Conservation (phyloP, 306 rosid genomes). For the Prunus davidiana region DNA sequence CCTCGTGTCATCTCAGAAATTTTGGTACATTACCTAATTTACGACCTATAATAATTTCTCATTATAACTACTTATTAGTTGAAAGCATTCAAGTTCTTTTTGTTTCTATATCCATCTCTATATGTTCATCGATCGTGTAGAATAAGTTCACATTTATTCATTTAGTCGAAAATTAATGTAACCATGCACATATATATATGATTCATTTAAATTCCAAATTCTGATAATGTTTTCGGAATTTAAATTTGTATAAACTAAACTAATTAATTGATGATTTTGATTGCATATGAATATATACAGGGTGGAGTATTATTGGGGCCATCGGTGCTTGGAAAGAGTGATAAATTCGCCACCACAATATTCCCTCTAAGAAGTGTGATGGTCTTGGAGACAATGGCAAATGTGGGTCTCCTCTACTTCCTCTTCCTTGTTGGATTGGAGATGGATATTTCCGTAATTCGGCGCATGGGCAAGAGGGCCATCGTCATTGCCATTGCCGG, state of each 20-base stretch:
- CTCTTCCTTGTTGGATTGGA: conserved; percentile 79
- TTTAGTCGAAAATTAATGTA: too few species aligned
- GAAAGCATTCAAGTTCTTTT: too few species aligned
- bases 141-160: too few species aligned
- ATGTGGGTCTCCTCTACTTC: conserved; percentile 77
- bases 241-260: too few species aligned
- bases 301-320: conserved; percentile 92
- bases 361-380: conserved; percentile 78
- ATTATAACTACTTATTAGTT: too few species aligned
- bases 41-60: too few species aligned
- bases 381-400: conserved; percentile 85
- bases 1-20: conserved; percentile 94
- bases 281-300: conserved; percentile 21
- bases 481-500: conserved; percentile 55
- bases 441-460: conserved; percentile 67
- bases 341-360: conserved; percentile 27
- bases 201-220: too few species aligned
- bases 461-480: conserved; percentile 54
- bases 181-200: too few species aligned
- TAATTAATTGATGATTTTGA: too few species aligned
- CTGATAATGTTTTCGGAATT: too few species aligned
- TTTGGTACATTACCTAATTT: conserved; percentile 37
- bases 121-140: too few species aligned
- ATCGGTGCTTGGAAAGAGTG: conserved; percentile 55
- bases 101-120: too few species aligned